Evolutionary conservation across 768 basidiomycete species (phyloP).

Genomic region (Gyrodon lividus): DNA sequence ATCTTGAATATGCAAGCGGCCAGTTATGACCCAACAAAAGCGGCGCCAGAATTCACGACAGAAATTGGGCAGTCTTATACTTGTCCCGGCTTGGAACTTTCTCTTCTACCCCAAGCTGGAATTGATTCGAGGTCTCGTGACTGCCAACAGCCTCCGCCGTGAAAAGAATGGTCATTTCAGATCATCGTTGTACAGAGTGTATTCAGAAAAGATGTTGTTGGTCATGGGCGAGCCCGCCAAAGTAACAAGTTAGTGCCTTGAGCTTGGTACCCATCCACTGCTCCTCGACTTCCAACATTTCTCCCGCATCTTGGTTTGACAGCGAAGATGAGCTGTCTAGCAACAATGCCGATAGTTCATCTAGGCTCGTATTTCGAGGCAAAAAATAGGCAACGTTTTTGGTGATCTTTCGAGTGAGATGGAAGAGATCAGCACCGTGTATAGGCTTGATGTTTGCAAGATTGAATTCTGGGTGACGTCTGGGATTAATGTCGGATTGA

Average conservation of each 20-base stretch:
- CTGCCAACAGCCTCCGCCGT: too few species aligned
- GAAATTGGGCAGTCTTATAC: background rate
- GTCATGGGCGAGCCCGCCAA: slow-evolving; percentile 74
- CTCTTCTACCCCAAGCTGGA: too few species aligned
- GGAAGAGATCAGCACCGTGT: slow-evolving; percentile 80
- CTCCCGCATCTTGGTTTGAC: slow-evolving; percentile 27
- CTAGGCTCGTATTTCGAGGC: slow-evolving; percentile 74
- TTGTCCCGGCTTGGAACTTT: too few species aligned
- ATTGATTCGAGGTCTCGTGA: too few species aligned
- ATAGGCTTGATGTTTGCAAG: slow-evolving; percentile 76
- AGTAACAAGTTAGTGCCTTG: slow-evolving; percentile 94
- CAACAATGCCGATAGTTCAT: slow-evolving; percentile 65
- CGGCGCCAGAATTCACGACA: background rate
- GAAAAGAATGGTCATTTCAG: too few species aligned
- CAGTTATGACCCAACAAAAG: background rate
- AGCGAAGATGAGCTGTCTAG: slow-evolving; percentile 1
- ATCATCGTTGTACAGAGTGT: background rate
- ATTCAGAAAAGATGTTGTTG: slow-evolving; percentile 60
- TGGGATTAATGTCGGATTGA: background rate
- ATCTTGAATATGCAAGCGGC: background rate
- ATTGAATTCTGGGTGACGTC: slow-evolving; percentile 55
- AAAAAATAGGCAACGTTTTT: slow-evolving; percentile 87
- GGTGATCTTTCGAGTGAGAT: slow-evolving; percentile 67
- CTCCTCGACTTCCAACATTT: slow-evolving; percentile 88
- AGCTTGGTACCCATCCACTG: slow-evolving; percentile 94